Evolutionary conservation across 306 rosid genomes (phyloP), one percentile per base, ranked within the genome.

Genomic region (Delonix regia): DNA sequence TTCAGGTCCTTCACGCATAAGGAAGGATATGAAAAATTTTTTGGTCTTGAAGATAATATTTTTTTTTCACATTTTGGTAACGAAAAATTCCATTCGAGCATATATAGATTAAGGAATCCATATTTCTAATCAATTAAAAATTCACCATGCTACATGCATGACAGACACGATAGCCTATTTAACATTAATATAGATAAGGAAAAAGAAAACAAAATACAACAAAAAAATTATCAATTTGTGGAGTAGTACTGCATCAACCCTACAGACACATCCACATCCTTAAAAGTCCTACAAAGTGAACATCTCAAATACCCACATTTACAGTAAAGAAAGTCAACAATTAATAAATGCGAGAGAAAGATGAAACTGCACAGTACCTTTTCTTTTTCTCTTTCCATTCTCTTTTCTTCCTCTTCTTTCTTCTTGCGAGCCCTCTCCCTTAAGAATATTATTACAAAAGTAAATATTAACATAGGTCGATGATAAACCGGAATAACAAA

Each of bases 371-470:
- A 39, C 72, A 80, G 62, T 79, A 95, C 97, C 97, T 90, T 95
- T 86, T 95, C 99, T 78, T 42, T 93, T 86, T 95, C 99, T 81
- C 90, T 91, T 82, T 95, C 98, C 53, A 4, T 69, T 81, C 79
- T 91, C 90, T 85, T 95, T 73, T 93, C 99, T 72, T 93, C 98
- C 85, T 95, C 99, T 88, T 95, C 98, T 88, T 95, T 95, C 94
- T 91, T 95, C 94, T 95, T 93, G 71, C 97, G 97, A 79, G 98
- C 99, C 73, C 78, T 92, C 91, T 95, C 99, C 94, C 99, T 93
- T 77, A 8, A 87, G 70, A 57, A 65, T 28, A 80, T 78, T 9
- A 36, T 41, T 30, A 68, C 71, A 39, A 60, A 81, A 64, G 42
- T 28, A 71, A 78, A 66, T 15, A 7, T 53, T 67, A 47, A 57